These are phyloP conservation scores for Pythium coloratum DNA, from an alignment of 352 stramenopile genomes.

Conservation along the genomic window DNA sequence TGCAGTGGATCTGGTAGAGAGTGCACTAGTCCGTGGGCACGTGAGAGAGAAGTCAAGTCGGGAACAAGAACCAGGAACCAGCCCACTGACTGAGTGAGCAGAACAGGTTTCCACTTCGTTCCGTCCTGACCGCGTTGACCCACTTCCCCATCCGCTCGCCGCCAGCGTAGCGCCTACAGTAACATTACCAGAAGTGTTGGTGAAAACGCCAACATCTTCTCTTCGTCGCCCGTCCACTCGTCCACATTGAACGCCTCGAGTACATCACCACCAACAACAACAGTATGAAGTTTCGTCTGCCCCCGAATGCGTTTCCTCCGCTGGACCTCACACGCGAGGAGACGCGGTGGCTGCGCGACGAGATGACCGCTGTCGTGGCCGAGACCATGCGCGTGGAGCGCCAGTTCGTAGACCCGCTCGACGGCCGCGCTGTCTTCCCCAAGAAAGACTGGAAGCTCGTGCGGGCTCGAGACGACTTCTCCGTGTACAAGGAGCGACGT, in stretches of 20 bases:
- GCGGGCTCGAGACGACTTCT: slow-evolving; percentile 26
- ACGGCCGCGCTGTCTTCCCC: slow-evolving; percentile 28
- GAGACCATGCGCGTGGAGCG: slow-evolving; percentile 47
- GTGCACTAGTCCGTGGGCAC: background rate
- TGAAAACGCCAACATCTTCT: background rate
- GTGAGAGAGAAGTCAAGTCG: background rate
- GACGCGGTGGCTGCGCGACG: slow-evolving; percentile 29
- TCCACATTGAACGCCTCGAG: background rate
- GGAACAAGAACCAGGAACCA: background rate
- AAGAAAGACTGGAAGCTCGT: slow-evolving; percentile 39
- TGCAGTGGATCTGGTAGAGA: slow-evolving; percentile 1
- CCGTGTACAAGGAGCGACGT: slow-evolving; percentile 34
- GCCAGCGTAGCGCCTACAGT: background rate
- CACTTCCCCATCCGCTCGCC: background rate
- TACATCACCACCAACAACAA: background rate
- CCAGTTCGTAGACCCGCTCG: slow-evolving; percentile 29
- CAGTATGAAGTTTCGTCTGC: slow-evolving; percentile 48
- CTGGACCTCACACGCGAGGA: slow-evolving; percentile 33
- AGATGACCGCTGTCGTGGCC: slow-evolving; percentile 39
- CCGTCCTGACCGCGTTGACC: background rate
- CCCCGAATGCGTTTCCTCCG: slow-evolving; percentile 34
- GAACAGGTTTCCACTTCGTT: background rate
- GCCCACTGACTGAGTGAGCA: background rate
- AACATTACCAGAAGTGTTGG: background rate
- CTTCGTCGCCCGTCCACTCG: background rate